Base-by-base conservation (phyloP, 2,329 filamentous ascomycete species). In the Calonectria pteridis region DNA sequence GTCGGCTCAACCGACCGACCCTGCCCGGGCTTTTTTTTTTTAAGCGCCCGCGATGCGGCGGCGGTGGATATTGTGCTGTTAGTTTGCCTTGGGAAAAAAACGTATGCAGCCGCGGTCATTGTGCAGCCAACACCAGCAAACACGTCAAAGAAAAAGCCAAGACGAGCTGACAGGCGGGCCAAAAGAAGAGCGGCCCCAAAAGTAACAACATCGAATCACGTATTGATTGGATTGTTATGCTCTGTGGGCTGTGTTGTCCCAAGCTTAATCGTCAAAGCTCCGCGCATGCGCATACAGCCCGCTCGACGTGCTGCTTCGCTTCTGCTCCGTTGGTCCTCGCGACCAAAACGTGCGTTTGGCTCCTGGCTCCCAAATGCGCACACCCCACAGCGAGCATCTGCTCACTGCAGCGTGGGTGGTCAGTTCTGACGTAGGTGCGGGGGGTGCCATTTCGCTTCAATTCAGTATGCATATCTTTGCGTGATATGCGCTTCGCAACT, bases 171-270 rank as follows among this genome's bases (percentile, higher is more conserved):
- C 55, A 40, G 55, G 37, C n/a, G 55, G 55, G 23, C 35, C 23
- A 31, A 40, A 37, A 37, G 40, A 37, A 37, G 40, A 59, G 20
- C 14, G 23, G 55, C 23, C 55, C 55, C 55, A 59, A 59, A 59
- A 62, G 55, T 35, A 62, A 62, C 55, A 26, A 53, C 40, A 62
- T 62, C 55, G 55, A 62, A 62, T 62, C 55, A 62, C 43, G 40
- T 62, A 13, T 62, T 62, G 55, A 62, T 62, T 40, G 37, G 55
- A 62, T 35, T 26, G 23, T 62, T 40, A 62, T 62, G 33, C 55
- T 33, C 55, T 62, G 55, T 35, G 55, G 11, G 55, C 35, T 62
- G 55, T 9, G 55, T 62, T 62, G 55, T 62, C 55, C 26, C 55
- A 11, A 40, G 33, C 33, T 62, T 29, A 40, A 62, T 40, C 55